A percentile compares a stretch with the other conserved stretches of the same genome.
Conservation (phyloP, 805 yeast species). For the Blastobotrys terrestris region DNA sequence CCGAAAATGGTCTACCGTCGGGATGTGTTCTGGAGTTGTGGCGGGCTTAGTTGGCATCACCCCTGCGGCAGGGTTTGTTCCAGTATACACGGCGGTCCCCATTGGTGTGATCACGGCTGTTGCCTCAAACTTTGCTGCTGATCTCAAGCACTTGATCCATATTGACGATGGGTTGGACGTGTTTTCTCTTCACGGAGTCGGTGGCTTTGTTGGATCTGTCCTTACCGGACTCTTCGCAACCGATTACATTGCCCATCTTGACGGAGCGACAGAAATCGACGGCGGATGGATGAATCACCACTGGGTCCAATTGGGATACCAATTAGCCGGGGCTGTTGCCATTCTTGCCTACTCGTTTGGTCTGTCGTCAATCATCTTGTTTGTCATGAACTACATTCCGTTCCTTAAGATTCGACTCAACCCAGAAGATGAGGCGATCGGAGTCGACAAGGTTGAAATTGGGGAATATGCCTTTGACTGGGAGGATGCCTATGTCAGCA, state of each 20-base stretch:
- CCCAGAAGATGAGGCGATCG: conserved; percentile 84
- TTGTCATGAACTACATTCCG: conserved; percentile 74
- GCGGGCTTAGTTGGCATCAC: conserved; percentile 94
- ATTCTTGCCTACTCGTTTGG: conserved; percentile 74
- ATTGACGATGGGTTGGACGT: conserved; percentile 97
- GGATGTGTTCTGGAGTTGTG: conserved; percentile 86
- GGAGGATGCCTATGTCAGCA: conserved; percentile 8
- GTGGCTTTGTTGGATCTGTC: conserved; percentile 79
- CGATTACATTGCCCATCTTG: conserved; percentile 80
- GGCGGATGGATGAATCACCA: conserved; percentile 96
- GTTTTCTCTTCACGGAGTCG: conserved; percentile 89
- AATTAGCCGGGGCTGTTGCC: conserved; percentile 76
- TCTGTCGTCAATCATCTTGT: conserved; percentile 65
- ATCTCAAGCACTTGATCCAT: conserved; percentile 59
- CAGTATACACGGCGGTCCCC: conserved; percentile 80
- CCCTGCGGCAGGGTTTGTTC: conserved; percentile 95
- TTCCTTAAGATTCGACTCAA: conserved; percentile 75
- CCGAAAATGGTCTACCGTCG: conserved; percentile 90
- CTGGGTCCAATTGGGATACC: conserved; percentile 86
- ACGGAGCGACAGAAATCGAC: conserved; percentile 45
- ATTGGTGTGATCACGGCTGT: conserved; percentile 76
- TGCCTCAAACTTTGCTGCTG: conserved; percentile 80
- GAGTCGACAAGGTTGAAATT: conserved; percentile 84
- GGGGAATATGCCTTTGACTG: conserved; percentile 70
- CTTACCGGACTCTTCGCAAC: conserved; percentile 93